Evolutionary conservation across 352 stramenopile genomes (phyloP), one percentile per base, ranked within the genome.

Genomic region (Phytophthora chlamydospora): DNA sequence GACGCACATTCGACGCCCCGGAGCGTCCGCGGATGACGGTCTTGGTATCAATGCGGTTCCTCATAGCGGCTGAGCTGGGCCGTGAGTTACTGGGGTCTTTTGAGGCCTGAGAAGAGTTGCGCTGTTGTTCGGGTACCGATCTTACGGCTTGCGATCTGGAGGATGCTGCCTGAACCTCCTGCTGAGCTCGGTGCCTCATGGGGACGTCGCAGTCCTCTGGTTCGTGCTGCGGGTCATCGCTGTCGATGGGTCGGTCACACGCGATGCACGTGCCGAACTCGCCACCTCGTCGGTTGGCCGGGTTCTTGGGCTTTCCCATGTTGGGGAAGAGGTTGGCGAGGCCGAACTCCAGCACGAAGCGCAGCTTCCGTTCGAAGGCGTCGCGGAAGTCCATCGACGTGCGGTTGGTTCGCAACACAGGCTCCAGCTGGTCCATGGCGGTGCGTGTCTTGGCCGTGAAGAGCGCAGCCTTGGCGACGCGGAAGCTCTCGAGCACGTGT

Each of bases 301-400:
- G 62, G 19, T 78, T 70, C 17, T 61, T 70, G 2, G 71, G 66
- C 16, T 71, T 64, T 1, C 74, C 78, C 0, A 59, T 38, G 42
- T 87, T 90, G 0, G 80, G 76, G 36, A 90, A 90, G 4, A 90
- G 49, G 27, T 90, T 88, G 8, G 78, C 75, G 19, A 90, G 71
- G 1, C 80, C 78, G 34, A 86, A 88, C 47, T 75, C 72, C 0
- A 90, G 36, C 8, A 90, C 75, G 38, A 85, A 87, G 6, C 61
- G 47, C 24, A 88, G 51, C 10, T 75, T 73, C 1, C 73, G 68
- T 45, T 75, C 73, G 27, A 86, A 84, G 6, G 62, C 36, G 36
- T 87, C 78, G 2, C 80, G 78, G 17, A 78, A 87, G 12, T 76
- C 74, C 6, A 73, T 47, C 5, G 76, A 56, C 4, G 74, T 63